A percentile compares a stretch with the other conserved stretches of the same genome.
phyloP scores from a whole-genome alignment of 2,329 filamentous ascomycete species.

The Tolypocladium cylindrosporum region DNA sequence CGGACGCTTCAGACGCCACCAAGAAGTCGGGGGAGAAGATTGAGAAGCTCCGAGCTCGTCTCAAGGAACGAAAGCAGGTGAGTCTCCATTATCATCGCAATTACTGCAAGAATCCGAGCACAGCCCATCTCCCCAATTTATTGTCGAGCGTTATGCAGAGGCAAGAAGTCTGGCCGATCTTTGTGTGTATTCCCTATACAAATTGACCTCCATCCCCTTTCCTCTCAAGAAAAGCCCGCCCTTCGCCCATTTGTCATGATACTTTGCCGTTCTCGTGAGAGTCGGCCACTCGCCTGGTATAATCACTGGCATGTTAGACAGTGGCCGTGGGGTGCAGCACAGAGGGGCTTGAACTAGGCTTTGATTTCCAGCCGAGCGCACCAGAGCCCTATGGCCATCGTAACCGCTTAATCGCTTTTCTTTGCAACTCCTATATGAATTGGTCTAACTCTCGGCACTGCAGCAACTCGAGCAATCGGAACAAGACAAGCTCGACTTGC shows the following conservation, averaged over 20 bases:
- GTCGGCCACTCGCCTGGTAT: not conserved
- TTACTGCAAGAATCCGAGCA: not conserved
- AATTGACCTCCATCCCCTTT: too few species aligned
- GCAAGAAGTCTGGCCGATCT: not conserved
- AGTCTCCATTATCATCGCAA: constrained; percentile 20
- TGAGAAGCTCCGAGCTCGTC: constrained; percentile 44
- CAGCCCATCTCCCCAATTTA: not conserved
- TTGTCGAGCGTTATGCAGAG: not conserved
- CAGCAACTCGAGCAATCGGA: constrained; percentile 52
- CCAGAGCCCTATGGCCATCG: not conserved
- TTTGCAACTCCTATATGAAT: not conserved
- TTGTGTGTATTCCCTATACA: not conserved
- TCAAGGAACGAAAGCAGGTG: constrained; percentile 50
- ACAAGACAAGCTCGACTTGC: constrained; percentile 44
- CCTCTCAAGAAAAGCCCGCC: not conserved
- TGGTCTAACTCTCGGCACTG: not conserved
- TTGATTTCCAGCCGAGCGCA: not conserved
- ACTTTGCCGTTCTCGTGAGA: not conserved
- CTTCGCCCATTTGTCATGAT: not conserved
- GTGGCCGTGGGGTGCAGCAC: not conserved
- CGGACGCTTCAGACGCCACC: constrained; percentile 22
- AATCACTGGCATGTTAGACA: not conserved
- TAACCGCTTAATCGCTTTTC: not conserved
- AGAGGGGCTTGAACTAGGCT: not conserved
- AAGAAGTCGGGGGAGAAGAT: constrained; percentile 41